Base-by-base conservation (phyloP, 768 basidiomycete genomes). In the Sarcomyxa edulis region DNA sequence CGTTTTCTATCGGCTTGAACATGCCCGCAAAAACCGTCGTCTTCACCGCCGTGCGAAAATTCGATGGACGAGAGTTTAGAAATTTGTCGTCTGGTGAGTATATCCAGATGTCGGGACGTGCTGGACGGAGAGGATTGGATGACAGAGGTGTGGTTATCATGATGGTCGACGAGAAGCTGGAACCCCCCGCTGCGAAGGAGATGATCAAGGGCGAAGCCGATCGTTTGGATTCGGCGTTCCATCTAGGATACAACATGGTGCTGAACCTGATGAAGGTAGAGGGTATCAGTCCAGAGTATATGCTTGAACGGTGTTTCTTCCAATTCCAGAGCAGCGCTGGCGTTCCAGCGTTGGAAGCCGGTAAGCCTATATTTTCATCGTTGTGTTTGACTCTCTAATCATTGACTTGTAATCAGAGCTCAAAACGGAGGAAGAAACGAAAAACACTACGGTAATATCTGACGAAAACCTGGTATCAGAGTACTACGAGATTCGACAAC, bases 11-110 rank as follows among this genome's bases (percentile, higher is more conserved):
- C 42, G 92, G 90, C 25, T 70, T 99, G 30, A 99, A 99, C 63
- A 99, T 99, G 96, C 96, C 96, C 8, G 96, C 96, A 12, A 98
- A 97, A 68, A 98, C 96, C 3, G 96, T 99, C 33, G 95, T 99
- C 16, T 99, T 99, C 68, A 96, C 92, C 0, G 76, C 84, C 1
- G 84, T 92, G 3, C 81, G 92, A 48, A 99, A 99, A 64, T 98
- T 93, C 51, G 96, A 99, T 58, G 96, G 96, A 1, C 79, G 78
- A 30, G 92, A 94, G 51, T 96, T 96, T 67, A 76, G 96, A 19
- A 90, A 90, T 55, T 69, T 99, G 24, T 91, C 91, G 1, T 87
- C 84, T 1, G 87, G 96, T 41, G 96, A 99, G 72, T 99, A 99
- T 59, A 96, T 98, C 51, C 96, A 99, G 55, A 99, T 99, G 96